A percentile compares a stretch with the other conserved stretches of the same genome.
phyloP scores from a whole-genome alignment of 2,329 filamentous ascomycete species.

The Clonostachys byssicola region DNA sequence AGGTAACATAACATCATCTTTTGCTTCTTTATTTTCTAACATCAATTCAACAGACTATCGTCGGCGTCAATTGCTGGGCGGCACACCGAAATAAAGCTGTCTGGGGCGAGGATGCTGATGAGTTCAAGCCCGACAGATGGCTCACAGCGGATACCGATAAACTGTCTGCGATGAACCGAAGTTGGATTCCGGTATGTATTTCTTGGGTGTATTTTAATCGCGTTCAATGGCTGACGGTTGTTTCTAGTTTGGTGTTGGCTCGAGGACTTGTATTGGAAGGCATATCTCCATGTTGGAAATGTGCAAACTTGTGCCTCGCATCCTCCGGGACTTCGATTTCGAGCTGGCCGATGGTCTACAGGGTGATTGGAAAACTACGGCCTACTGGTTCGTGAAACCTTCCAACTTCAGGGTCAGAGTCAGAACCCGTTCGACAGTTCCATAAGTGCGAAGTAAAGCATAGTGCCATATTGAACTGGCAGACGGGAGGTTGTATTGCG shows the following conservation, averaged over 20 bases:
- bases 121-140: constrained; percentile 36
- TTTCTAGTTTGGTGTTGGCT: constrained; percentile 34
- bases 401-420: not conserved
- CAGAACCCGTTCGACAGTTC: too few relatives aligned
- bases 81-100: constrained; percentile 24
- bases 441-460: too few relatives aligned
- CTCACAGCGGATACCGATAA: constrained; percentile 10
- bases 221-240: constrained; percentile 24
- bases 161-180: not conserved
- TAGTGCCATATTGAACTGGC: too few relatives aligned
- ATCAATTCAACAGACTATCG: constrained; percentile 4
- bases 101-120: constrained; percentile 35
- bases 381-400: constrained; percentile 2
- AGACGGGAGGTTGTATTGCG: too few relatives aligned
- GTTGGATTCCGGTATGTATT: constrained; percentile 8
- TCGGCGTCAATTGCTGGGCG: constrained; percentile 48
- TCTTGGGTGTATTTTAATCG: constrained; percentile 8
- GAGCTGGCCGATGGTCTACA: constrained; percentile 6
- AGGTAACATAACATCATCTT: constrained; percentile 1
- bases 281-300: constrained; percentile 32
- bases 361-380: not conserved
- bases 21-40: not conserved
- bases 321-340: constrained; percentile 31
- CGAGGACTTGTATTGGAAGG: constrained; percentile 33
- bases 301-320: constrained; percentile 38